Evolutionary conservation across 1,284 basidiomycete species (phyloP).

Genomic region (Microbotryomycetes sp.): DNA sequence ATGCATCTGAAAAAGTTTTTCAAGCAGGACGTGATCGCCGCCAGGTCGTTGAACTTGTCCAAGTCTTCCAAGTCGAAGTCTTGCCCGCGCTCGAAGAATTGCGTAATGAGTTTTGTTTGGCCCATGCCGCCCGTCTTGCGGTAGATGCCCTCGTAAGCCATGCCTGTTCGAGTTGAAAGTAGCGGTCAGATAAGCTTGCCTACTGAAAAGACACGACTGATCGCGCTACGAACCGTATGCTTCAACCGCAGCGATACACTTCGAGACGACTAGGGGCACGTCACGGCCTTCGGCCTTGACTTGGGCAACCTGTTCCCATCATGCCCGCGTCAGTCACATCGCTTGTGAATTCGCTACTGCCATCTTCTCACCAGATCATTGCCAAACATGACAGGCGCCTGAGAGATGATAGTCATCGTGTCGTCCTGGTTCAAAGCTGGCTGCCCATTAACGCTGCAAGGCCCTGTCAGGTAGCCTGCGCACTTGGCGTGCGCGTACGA

Average conservation of each 20-base stretch:
- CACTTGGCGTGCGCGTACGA: conserved; percentile 47
- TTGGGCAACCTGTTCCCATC: conserved; percentile 14
- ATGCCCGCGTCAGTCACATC: not conserved
- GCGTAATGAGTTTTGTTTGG: conserved; percentile 86
- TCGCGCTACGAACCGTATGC: conserved; percentile 54
- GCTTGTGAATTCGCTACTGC: not conserved
- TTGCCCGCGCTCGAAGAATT: conserved; percentile 88
- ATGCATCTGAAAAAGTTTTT: conserved; percentile 94
- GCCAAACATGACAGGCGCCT: conserved; percentile 30
- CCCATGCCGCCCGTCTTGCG: conserved; percentile 92
- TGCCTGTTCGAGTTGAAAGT: conserved; percentile 46
- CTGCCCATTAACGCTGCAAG: conserved; percentile 33
- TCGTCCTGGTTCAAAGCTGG: conserved; percentile 17
- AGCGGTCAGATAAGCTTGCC: not conserved
- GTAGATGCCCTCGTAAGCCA: conserved; percentile 92
- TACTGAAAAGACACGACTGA: conserved; percentile 3
- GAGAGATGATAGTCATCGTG: conserved; percentile 8
- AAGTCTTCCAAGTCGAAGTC: conserved; percentile 86
- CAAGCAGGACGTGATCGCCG: conserved; percentile 79
- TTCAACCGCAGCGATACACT: conserved; percentile 91
- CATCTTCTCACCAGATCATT: conserved; percentile 29
- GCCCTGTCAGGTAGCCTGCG: conserved; percentile 41
- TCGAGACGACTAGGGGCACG: conserved; percentile 85
- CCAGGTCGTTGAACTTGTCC: conserved; percentile 93
- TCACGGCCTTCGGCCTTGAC: conserved; percentile 39